Evolutionary conservation across 768 basidiomycete genomes (phyloP).

Genomic region (Suillus variegatus): DNA sequence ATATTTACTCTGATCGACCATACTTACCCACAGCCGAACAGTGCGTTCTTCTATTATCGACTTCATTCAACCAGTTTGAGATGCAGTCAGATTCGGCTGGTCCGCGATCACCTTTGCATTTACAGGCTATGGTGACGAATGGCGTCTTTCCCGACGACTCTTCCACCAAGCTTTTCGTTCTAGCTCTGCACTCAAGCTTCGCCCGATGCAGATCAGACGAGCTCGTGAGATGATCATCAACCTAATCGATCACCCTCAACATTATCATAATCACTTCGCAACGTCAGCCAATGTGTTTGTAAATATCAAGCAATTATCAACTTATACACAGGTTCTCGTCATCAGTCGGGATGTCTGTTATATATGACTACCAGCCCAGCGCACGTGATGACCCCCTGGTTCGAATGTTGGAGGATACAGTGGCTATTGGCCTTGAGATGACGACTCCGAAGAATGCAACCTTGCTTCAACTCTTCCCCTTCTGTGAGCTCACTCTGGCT

Average conservation of each 20-base stretch:
- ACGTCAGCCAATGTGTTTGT: background rate
- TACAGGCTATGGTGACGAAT: slow-evolving; percentile 8
- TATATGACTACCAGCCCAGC: background rate
- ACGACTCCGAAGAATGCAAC: slow-evolving; percentile 10
- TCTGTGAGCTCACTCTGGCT: slow-evolving; percentile 13
- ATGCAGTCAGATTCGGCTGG: too few species aligned
- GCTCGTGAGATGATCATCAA: background rate
- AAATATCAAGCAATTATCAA: background rate
- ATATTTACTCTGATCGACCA: slow-evolving; percentile 12
- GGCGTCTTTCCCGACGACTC: slow-evolving; percentile 22
- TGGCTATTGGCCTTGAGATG: background rate
- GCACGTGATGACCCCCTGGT: background rate
- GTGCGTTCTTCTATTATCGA: background rate
- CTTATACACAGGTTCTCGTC: background rate
- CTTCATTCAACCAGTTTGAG: too few species aligned
- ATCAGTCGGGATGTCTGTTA: background rate
- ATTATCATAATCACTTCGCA: background rate
- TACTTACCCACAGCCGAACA: slow-evolving; percentile 3
- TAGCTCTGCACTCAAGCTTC: background rate
- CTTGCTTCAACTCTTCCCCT: slow-evolving; percentile 15
- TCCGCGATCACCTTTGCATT: too few species aligned
- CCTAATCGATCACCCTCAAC: background rate
- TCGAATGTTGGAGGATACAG: slow-evolving; percentile 2
- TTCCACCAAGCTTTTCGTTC: background rate
- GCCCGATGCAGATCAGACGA: background rate